Evolutionary conservation across 108 stramenopile species (phyloP).

Genomic region (Asterionellopsis glacialis): DNA sequence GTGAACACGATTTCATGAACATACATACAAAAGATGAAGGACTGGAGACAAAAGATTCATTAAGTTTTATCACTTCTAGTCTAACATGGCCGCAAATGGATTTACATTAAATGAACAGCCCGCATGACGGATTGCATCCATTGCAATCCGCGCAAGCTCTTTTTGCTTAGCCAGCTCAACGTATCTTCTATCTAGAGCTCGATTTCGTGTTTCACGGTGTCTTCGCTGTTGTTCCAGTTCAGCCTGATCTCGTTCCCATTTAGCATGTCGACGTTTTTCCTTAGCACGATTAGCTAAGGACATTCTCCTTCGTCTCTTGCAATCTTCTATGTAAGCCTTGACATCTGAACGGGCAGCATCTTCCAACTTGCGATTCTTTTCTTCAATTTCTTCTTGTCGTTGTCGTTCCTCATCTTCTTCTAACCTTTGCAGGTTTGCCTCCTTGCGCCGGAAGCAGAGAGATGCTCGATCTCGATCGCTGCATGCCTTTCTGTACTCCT

Average conservation of each 20-base stretch:
- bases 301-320: slow-evolving; percentile 55
- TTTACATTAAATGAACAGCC: slow-evolving; percentile 20
- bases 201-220: slow-evolving; percentile 30
- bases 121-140: slow-evolving; percentile 51
- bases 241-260: slow-evolving; percentile 39
- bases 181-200: slow-evolving; percentile 55
- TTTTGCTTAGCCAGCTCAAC: slow-evolving; percentile 63
- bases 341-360: slow-evolving; percentile 66
- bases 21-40: too few relatives aligned
- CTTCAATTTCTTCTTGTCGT: slow-evolving; percentile 34
- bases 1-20: too few relatives aligned
- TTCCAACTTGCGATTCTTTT: slow-evolving; percentile 54
- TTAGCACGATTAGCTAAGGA: slow-evolving; percentile 79
- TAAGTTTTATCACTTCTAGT: background rate
- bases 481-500: slow-evolving; percentile 59
- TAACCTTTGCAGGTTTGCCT: slow-evolving; percentile 41
- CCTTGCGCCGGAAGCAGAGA: slow-evolving; percentile 60
- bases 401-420: slow-evolving; percentile 42
- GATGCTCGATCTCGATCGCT: slow-evolving; percentile 65
- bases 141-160: slow-evolving; percentile 56
- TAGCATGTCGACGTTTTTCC: slow-evolving; percentile 59
- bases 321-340: slow-evolving; percentile 67
- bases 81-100: background rate
- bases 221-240: slow-evolving; percentile 30
- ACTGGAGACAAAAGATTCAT: too few relatives aligned